These are phyloP conservation scores for Thelonectria olida DNA, from an alignment of 2,329 filamentous ascomycete species.

Conservation along the genomic window DNA sequence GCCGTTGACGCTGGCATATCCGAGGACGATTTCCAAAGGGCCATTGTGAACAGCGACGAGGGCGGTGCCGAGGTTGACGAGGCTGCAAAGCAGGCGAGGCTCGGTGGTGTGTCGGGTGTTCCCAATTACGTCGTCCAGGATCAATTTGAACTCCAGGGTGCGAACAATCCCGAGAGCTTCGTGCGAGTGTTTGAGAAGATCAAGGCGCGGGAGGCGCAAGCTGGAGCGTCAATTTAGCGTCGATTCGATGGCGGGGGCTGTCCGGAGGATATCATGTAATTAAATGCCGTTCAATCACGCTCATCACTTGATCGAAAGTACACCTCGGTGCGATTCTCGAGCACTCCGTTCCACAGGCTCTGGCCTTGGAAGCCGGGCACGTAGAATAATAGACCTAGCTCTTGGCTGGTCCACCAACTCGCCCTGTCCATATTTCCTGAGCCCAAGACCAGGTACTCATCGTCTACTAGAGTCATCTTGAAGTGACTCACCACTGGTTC, in stretches of 20 bases:
- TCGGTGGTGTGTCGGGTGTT: slow-evolving; percentile 66
- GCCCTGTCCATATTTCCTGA: slow-evolving; percentile 88
- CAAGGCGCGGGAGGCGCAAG: slow-evolving; percentile 40
- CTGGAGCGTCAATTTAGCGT: background rate
- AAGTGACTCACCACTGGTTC: slow-evolving; percentile 80
- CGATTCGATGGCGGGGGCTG: background rate
- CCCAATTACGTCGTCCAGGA: slow-evolving; percentile 79
- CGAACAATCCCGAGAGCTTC: slow-evolving; percentile 73
- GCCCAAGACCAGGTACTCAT: slow-evolving; percentile 73
- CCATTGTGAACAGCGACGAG: slow-evolving; percentile 55
- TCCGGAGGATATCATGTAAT: slow-evolving; percentile 12
- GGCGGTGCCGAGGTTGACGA: slow-evolving; percentile 52
- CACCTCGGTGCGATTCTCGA: slow-evolving; percentile 48
- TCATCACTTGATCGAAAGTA: slow-evolving; percentile 40
- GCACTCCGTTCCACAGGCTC: slow-evolving; percentile 50
- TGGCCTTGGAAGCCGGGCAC: slow-evolving; percentile 49
- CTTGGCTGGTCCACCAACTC: slow-evolving; percentile 88
- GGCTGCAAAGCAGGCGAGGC: slow-evolving; percentile 39
- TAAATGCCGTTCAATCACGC: background rate
- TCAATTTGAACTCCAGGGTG: slow-evolving; percentile 72
- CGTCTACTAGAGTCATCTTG: slow-evolving; percentile 80
- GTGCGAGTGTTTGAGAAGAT: slow-evolving; percentile 71
- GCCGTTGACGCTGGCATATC: slow-evolving; percentile 57
- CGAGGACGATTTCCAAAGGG: slow-evolving; percentile 46
- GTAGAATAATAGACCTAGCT: slow-evolving; percentile 73